phyloP scores from a whole-genome alignment of 176 grass and related monocot species.

The Ampelocalamus luodianensis region DNA sequence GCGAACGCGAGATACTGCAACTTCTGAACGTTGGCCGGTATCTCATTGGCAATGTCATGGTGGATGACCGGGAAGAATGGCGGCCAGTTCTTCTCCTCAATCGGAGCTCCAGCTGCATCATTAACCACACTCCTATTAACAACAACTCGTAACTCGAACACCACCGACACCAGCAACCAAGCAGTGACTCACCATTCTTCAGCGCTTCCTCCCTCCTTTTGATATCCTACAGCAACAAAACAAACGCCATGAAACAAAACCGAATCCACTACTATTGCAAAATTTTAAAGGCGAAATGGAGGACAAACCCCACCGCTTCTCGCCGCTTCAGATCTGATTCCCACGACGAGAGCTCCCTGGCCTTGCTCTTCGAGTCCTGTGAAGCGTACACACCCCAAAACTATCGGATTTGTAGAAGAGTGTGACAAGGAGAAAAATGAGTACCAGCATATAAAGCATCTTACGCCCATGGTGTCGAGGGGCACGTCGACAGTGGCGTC shows the following conservation, averaged over 20 bases:
- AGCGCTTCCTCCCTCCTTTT: slow-evolving; percentile 85
- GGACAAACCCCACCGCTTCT: slow-evolving; percentile 58
- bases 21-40: slow-evolving; percentile 59
- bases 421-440: neutral
- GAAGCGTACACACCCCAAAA: neutral
- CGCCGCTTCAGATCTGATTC: slow-evolving; percentile 75
- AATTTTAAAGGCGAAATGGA: neutral
- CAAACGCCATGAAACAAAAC: slow-evolving; percentile 22
- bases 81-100: slow-evolving; percentile 54
- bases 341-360: slow-evolving; percentile 78
- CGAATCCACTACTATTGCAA: neutral
- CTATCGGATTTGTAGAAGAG: slow-evolving; percentile 14
- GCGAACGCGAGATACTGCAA: slow-evolving; percentile 55
- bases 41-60: slow-evolving; percentile 57
- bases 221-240: slow-evolving; percentile 65
- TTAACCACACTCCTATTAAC: slow-evolving; percentile 21
- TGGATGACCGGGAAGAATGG: slow-evolving; percentile 54
- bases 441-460: neutral
- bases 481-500: slow-evolving; percentile 79
- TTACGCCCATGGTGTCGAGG: slow-evolving; percentile 72
- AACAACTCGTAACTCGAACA: slow-evolving; percentile 11
- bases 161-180: neutral
- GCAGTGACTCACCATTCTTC: slow-evolving; percentile 50
- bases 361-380: slow-evolving; percentile 72
- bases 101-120: slow-evolving; percentile 48